Base-by-base conservation (phyloP, 2,329 filamentous ascomycete species). In the Ophiostoma triangulosporum region DNA sequence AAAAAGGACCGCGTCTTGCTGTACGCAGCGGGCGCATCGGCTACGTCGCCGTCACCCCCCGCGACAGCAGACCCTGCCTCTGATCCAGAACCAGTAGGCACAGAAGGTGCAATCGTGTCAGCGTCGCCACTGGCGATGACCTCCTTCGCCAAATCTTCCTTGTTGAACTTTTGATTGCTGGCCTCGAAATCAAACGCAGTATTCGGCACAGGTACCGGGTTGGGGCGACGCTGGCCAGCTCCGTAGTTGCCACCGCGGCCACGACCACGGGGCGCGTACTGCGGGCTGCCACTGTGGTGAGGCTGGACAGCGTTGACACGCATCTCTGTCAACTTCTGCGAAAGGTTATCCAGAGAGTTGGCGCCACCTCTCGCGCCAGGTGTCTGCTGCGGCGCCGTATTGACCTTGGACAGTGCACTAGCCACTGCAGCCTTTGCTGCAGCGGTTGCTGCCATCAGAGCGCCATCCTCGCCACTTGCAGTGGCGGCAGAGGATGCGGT, bases 1-100 rank as follows among this genome's bases (percentile, higher is more conserved):
- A 98, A 98, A 75, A 98, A 98, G 1, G 88, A 95, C 3, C 73
- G 81, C 5, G 83, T 77, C 69, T 89, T 95, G 73, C 96, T 91
- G 71, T 98, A 98, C 0, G 80, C 77, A 29, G 69, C 65, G 33
- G 73, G 70, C 6, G 73, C 74, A 12, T 60, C 53, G 1, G 45
- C 24, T 5, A n/a, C n/a, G 14, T 57, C 54, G 4, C 55, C 31
- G 24, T 8, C n/a, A n/a, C n/a, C n/a, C n/a, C n/a, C 51, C 7
- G 33, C 29, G 9, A 14, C 27, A 7, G 24, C 26, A 11, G 33
- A 24, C 4, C 11, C 49, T 3, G 53, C 27, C 24, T 59, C 56
- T 2, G 54, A 48, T 20, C 31, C 51, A 11, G 52, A 50, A 11
- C 72, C 69, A 14, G 12, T 48, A 7, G 43, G 15, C 26, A 31